Conservation (phyloP, 2,329 filamentous ascomycete species). For the Fusarium musae region DNA sequence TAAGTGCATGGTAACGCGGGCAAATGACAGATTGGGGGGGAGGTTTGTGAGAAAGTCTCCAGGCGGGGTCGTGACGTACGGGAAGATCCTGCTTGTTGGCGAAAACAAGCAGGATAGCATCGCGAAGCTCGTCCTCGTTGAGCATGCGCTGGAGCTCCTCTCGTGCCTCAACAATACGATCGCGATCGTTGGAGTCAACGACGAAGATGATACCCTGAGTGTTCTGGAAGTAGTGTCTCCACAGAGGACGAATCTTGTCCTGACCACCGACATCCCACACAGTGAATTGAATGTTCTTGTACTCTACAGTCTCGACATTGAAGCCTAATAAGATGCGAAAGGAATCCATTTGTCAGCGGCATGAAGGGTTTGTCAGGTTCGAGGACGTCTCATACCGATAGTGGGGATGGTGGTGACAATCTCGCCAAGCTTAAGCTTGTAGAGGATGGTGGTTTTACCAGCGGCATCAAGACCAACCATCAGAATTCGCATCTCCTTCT, state of each 20-base stretch:
- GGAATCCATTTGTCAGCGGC: conserved; percentile 36
- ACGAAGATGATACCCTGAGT: conserved; percentile 99
- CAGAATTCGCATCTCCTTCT: conserved; percentile 99
- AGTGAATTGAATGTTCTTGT: conserved; percentile 99
- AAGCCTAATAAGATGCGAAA: conserved; percentile 71
- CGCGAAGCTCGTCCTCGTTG: conserved; percentile 98
- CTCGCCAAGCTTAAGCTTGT: conserved; percentile 99
- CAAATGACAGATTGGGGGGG: conserved; percentile 2
- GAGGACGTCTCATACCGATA: conserved; percentile 72
- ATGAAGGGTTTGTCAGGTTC: not conserved
- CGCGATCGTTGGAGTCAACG: conserved; percentile 98
- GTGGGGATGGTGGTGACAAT: conserved; percentile 99
- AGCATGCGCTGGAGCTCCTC: conserved; percentile 98
- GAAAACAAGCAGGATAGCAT: conserved; percentile 96
- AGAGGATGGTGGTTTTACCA: conserved; percentile 99
- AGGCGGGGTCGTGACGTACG: conserved; percentile 67
- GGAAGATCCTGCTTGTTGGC: conserved; percentile 99
- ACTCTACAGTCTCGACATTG: conserved; percentile 99
- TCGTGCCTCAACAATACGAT: conserved; percentile 95
- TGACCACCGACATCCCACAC: conserved; percentile 99
- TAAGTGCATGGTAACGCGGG: conserved; percentile 31
- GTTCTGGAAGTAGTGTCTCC: conserved; percentile 99
- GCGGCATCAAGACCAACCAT: conserved; percentile 99
- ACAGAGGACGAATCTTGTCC: conserved; percentile 99
- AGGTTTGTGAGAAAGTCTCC: conserved; percentile 11